Evolutionary conservation across 495 filamentous ascomycete genomes (phyloP), one percentile per base, ranked within the genome.

Genomic region (Penicillium lividum): DNA sequence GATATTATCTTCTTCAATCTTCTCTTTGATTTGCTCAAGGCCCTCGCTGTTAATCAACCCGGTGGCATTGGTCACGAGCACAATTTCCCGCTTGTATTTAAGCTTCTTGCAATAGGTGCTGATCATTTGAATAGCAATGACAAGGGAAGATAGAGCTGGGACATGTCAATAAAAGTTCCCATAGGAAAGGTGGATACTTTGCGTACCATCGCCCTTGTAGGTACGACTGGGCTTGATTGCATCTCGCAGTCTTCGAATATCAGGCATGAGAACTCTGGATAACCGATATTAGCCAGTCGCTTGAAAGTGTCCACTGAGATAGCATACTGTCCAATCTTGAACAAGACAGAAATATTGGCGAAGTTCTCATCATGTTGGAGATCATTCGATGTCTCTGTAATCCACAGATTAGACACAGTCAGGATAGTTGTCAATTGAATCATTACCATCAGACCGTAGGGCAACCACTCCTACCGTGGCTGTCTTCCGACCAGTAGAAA

Each of bases 111-210:
- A 93, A 62, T 85, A 85, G 7, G 73, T 80, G 60, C 80, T 81
- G 61, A 99, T 96, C 90, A 97, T 92, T 59, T 89, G 78, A 45
- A 95, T 84, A 0, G 91, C 94, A 57, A 97, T 71, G 10, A 95
- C 84, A 53, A 97, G 78, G 25, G 93, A 90, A 27, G 92, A 96
- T 51, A 98, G 84, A 48, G 86, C 86, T 52, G 4, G 25, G 29
- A 15, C 6, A n/a, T 15, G 36, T 70, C 50, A 73, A 54, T 42
- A 22, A 38, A 30, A n/a, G 6, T 46, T 16, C 3, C 15, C 11
- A 53, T 34, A 22, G 31, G 31, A 25, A 5, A 33, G 34, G 16
- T n/a, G 52, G 10, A 30, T 29, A 7, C 18, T 51, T 16, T 27
- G 64, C 70, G 43, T 75, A 84, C 86, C 85, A 75, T 98, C 94